Evolutionary conservation across 805 yeast species (phyloP).

Genomic region (Yarrowia bubula): DNA sequence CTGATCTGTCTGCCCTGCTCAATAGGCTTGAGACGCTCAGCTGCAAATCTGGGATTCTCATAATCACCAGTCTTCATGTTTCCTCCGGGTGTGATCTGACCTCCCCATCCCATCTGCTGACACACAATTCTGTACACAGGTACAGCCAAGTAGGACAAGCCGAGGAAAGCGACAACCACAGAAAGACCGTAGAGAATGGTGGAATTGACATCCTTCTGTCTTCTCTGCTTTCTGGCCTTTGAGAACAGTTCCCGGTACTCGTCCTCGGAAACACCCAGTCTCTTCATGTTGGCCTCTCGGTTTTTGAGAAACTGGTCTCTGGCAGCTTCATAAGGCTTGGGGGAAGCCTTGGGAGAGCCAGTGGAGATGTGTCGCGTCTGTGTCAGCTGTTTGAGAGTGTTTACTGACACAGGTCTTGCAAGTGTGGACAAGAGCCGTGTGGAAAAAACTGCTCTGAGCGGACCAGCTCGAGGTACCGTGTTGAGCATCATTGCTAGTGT

Average conservation of each 20-base stretch:
- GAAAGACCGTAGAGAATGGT: conserved; percentile 43
- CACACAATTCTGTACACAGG: conserved; percentile 90
- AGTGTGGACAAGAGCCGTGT: background rate
- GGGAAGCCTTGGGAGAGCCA: background rate
- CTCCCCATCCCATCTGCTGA: conserved; percentile 94
- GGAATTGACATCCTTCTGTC: conserved; percentile 30
- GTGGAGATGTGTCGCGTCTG: background rate
- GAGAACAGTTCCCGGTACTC: conserved; percentile 16
- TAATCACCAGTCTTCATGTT: conserved; percentile 18
- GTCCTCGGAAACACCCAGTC: conserved; percentile 23
- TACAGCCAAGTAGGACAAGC: conserved; percentile 84
- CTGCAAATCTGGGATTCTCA: conserved; percentile 72
- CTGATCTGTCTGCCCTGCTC: conserved; percentile 77
- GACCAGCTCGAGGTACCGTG: background rate
- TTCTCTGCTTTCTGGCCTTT: conserved; percentile 7
- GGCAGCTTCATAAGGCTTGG: conserved; percentile 17
- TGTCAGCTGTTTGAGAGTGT: background rate
- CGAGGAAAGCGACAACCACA: conserved; percentile 65
- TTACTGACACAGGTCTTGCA: background rate
- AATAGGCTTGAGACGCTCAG: conserved; percentile 84
- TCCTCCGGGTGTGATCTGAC: conserved; percentile 67
- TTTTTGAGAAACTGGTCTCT: conserved; percentile 17
- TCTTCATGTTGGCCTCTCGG: conserved; percentile 26
- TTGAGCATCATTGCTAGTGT: background rate
- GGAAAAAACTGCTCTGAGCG: background rate